Evolutionary conservation across 176 grass and related monocot species (phyloP), one percentile per base, ranked within the genome.

Genomic region (Dendrocalamus sinicus): DNA sequence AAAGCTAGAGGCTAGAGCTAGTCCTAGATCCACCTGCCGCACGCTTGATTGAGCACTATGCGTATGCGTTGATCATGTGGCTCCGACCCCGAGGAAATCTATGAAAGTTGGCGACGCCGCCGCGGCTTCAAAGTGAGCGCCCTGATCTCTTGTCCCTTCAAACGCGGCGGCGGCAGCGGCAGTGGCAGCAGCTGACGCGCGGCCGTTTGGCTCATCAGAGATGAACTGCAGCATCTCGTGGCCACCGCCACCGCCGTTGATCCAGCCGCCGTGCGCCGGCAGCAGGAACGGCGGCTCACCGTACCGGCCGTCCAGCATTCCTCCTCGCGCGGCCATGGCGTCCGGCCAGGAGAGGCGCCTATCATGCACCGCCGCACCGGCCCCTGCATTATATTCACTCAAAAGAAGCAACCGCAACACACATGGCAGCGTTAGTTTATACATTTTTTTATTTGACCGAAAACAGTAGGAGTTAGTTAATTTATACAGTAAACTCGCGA

Each of bases 11-110:
- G 51, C 55, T 65, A n/a, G 44, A 77, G 55, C 66, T 62, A 45
- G 32, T 83, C 41, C 50, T 85, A 70, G 84, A 83, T 83, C 84
- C 73, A 78, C 73, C 84, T 73, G 79, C 70, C 14, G 40, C 62
- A 16, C n/a, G 82, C 72, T 77, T 53, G 48, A 14, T 39, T 63
- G 69, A 84, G 71, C 44, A 83, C 4, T 60, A 24, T 22, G 14
- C 69, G 37, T 61, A 48, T 61, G 40, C 67, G 15, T 75, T 59
- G 45, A 43, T 94, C 93, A 93, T 92, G 93, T 93, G 35, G 89
- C 89, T 62, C 95, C 95, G 47, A 98, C 95, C 20, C 95, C 95
- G 63, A 98, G 95, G 82, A 98, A 98, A 89, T 98, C 93, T 54
- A 98, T 98, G 88, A 93, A 98, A 43, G 93, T 39, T 3, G 93